Conservation (phyloP, 1,284 basidiomycete species). For the Neolentinus lepideus region DNA sequence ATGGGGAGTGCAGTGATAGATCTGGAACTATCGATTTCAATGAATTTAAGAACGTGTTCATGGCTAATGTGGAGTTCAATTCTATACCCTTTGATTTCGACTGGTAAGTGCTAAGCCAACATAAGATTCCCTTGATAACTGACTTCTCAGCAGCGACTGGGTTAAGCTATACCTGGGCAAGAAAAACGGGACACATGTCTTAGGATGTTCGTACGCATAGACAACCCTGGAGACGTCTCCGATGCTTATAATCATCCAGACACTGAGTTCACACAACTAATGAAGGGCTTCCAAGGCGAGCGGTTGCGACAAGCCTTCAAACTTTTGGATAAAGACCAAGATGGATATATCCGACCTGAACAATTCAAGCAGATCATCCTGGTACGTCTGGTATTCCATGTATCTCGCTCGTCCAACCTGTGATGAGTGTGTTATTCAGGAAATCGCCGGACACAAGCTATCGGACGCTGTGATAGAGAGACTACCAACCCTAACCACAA, state of each 20-base stretch:
- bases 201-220: conserved; percentile 67
- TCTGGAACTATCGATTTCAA: conserved; percentile 87
- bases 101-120: conserved; percentile 42
- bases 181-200: conserved; percentile 81
- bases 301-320: conserved; percentile 91
- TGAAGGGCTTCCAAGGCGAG: conserved; percentile 96
- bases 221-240: conserved; percentile 6
- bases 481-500: conserved; percentile 81
- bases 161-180: conserved; percentile 91
- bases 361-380: conserved; percentile 92
- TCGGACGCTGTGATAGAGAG: conserved; percentile 87
- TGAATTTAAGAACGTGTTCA: conserved; percentile 89
- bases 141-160: conserved; percentile 62
- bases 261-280: conserved; percentile 92
- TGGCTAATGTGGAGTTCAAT: conserved; percentile 71
- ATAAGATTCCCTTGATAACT: background rate
- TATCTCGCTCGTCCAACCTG: background rate
- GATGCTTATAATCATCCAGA: conserved; percentile 36
- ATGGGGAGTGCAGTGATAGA: conserved; percentile 51
- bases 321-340: conserved; percentile 80
- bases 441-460: conserved; percentile 92
- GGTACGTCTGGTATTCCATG: conserved; percentile 36
- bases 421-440: conserved; percentile 34
- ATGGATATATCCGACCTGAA: conserved; percentile 87
- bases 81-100: conserved; percentile 94